Evolutionary conservation across 768 basidiomycete species (phyloP).

Genomic region (Cystobasidium tubakii): DNA sequence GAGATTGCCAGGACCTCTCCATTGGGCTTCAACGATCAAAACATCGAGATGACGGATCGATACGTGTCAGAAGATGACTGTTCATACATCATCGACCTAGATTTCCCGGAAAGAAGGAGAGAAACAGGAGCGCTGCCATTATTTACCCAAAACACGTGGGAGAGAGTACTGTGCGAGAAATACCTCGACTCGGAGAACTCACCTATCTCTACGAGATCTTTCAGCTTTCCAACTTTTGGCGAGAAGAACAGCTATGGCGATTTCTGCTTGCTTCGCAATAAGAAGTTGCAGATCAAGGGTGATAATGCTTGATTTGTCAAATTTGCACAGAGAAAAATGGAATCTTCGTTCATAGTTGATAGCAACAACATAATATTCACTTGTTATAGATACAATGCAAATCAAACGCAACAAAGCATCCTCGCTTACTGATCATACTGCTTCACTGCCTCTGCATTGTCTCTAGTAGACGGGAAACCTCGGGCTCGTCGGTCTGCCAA

Average conservation of each 20-base stretch:
- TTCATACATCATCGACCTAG: conserved; percentile 83
- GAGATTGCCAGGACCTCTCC: conserved; percentile 62
- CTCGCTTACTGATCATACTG: too few species aligned
- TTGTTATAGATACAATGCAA: not conserved
- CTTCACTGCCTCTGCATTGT: too few species aligned
- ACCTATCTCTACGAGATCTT: conserved; percentile 62
- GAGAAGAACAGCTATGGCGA: conserved; percentile 72
- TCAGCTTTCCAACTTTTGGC: conserved; percentile 78
- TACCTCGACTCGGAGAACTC: conserved; percentile 81
- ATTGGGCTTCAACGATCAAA: conserved; percentile 74
- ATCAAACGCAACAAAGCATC: too few species aligned
- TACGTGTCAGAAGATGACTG: conserved; percentile 72
- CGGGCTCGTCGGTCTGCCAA: not conserved
- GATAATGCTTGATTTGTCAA: not conserved
- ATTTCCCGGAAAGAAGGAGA: conserved; percentile 60
- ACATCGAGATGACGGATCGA: conserved; percentile 67
- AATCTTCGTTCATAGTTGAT: not conserved
- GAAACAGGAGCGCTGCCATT: conserved; percentile 73
- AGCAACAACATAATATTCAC: not conserved
- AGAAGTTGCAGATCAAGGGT: conserved; percentile 17
- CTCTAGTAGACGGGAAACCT: not conserved
- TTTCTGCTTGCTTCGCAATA: conserved; percentile 72
- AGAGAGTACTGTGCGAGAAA: conserved; percentile 68
- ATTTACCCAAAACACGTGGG: conserved; percentile 64
- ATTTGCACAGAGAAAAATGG: too few species aligned